Base-by-base conservation (phyloP, 768 basidiomycete genomes). In the Termitomyces sp. region DNA sequence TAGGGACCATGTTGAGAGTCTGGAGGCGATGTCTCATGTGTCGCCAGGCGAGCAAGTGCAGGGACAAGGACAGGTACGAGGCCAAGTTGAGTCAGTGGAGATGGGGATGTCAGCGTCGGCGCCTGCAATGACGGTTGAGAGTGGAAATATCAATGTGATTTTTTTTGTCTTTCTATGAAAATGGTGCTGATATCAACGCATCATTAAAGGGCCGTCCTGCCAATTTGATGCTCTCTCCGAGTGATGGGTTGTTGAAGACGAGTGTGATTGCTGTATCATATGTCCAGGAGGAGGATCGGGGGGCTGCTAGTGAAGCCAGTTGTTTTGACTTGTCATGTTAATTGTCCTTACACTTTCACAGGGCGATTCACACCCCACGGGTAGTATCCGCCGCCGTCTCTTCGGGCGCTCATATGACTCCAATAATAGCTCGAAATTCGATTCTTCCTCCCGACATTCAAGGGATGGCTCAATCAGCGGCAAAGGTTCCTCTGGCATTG, bases 271-370 rank as follows among this genome's bases (percentile, higher is more conserved):
- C 70, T 21, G 66, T 69, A 25, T 60, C 67, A 6, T 69, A 72
- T 23, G 66, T 66, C 30, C 63, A 62, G 30, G 73, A 71, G 12
- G 87, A 89, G 19, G 74, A 76, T 30, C 62, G 58, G 66, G 82
- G 63, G 68, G 73, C 64, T 45, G 72, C 87, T 68, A 91, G 89
- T 66, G 91, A 92, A 66, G 90, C 89, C 61, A 53, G 82, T 72
- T 17, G 23, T 37, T 43, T 45, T 43, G 37, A 45, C 23, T 61
- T 56, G 44, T 21, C 25, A 42, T 58, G 28, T 45, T n/a, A 45
- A 40, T 35, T 9, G 39, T 23, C 39, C 46, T 16, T 46, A 41
- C 65, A 88, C 6, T 4, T 34, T 4, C 5, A 34, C 65, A 88
- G 86, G 77, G 78, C 42, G 85, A 88, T 63, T 70, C 73, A 50